Evolutionary conservation across 2,329 filamentous ascomycete genomes (phyloP).

Genomic region (Cryphonectria carpinicola): DNA sequence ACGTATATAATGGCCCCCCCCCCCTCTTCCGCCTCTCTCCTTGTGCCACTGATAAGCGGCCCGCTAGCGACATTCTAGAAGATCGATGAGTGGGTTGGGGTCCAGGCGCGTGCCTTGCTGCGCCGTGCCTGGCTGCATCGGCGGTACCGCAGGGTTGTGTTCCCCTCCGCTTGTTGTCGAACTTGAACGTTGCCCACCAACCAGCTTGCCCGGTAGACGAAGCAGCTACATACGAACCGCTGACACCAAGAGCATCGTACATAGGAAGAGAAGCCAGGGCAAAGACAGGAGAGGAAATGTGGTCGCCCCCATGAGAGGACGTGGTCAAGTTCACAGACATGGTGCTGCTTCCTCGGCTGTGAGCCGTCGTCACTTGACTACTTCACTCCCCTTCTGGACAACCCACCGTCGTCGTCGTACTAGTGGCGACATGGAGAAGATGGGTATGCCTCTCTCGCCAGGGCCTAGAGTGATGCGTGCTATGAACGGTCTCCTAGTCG

Average conservation of each 20-base stretch:
- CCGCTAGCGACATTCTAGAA: slow-evolving; percentile 9
- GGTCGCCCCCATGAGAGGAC: no score
- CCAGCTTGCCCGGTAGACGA: no score
- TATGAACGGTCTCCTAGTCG: neutral
- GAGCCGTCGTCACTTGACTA: no score
- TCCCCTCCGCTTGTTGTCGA: neutral
- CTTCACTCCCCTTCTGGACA: no score
- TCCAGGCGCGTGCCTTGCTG: neutral
- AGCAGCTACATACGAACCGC: no score
- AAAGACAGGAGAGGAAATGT: neutral
- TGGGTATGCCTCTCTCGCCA: neutral
- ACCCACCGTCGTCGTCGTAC: neutral
- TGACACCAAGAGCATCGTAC: no score
- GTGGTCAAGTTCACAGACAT: neutral
- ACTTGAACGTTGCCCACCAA: neutral
- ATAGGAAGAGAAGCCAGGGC: neutral
- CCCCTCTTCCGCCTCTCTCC: neutral
- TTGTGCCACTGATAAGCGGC: slow-evolving; percentile 6
- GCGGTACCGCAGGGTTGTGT: neutral
- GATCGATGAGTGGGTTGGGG: neutral
- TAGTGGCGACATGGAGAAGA: neutral
- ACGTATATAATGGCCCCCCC: neutral
- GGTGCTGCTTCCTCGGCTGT: neutral
- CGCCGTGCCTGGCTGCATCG: slow-evolving; percentile 1
- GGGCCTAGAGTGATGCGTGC: neutral